phyloP scores from a whole-genome alignment of 1,284 basidiomycete species.

The Mycena citricolor region DNA sequence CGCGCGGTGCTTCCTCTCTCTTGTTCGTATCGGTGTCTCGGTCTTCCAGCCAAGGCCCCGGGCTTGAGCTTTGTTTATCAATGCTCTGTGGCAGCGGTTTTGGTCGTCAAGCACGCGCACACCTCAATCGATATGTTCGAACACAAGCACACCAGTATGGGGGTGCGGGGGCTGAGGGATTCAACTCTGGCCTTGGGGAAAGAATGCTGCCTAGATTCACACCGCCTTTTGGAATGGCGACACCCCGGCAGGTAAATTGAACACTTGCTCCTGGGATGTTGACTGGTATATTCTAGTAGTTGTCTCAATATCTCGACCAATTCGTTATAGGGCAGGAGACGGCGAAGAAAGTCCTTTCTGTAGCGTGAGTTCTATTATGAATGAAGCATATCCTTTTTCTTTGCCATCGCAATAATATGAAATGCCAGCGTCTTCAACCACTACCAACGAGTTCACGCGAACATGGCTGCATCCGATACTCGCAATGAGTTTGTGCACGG shows the following conservation, averaged over 20 bases:
- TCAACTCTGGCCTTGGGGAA: conserved; percentile 19
- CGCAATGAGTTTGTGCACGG: conserved; percentile 3
- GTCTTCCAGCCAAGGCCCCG: no score
- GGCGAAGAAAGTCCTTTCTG: conserved; percentile 91
- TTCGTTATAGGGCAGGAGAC: conserved; percentile 91
- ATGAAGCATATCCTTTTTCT: conserved; percentile 11
- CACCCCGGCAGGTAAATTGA: conserved; percentile 68
- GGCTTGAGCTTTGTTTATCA: no score
- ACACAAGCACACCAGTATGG: conserved; percentile 35
- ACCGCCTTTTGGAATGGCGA: conserved; percentile 52
- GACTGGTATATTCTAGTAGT: conserved; percentile 40
- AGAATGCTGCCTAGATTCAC: conserved; percentile 28
- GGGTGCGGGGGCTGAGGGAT: conserved; percentile 7
- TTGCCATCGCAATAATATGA: no score
- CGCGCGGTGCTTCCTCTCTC: no score
- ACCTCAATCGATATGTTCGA: conserved; percentile 34
- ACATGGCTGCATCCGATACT: conserved; percentile 29
- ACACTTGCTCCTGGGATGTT: conserved; percentile 7
- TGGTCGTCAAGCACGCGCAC: no score
- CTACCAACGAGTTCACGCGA: conserved; percentile 78
- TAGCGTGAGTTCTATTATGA: conserved; percentile 61
- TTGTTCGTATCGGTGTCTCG: no score
- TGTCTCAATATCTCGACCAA: conserved; percentile 85
- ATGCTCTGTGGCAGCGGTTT: no score
- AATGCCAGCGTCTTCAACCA: conserved; percentile 85